These are phyloP conservation scores for Gymnopilus junonius DNA, from an alignment of 768 basidiomycete genomes.

Conservation along the genomic window DNA sequence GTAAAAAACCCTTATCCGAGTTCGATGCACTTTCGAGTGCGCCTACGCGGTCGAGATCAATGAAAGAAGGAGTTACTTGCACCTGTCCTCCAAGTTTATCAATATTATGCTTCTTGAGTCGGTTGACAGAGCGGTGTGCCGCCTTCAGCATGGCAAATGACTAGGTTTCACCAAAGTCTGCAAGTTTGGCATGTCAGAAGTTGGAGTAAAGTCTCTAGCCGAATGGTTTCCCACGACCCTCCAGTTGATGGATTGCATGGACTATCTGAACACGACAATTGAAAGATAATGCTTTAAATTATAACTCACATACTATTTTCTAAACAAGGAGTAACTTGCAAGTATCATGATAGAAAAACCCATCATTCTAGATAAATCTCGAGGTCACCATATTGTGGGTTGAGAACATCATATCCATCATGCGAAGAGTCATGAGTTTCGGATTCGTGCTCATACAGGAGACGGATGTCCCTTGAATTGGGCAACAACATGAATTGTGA, in stretches of 20 bases:
- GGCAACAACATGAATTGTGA: conserved; percentile 5
- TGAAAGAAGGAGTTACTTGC: not conserved
- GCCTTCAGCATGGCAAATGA: no score
- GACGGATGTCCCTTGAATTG: not conserved
- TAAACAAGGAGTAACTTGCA: no score
- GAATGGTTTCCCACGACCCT: no score
- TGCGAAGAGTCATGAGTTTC: not conserved
- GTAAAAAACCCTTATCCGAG: conserved; percentile 14
- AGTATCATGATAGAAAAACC: no score
- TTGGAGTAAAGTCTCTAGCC: no score
- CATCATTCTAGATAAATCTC: not conserved
- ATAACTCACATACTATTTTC: no score
- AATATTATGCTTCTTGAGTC: not conserved
- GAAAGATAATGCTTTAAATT: no score
- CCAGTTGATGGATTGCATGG: no score
- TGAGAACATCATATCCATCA: not conserved
- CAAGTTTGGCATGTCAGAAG: no score
- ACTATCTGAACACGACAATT: no score
- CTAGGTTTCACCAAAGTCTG: no score
- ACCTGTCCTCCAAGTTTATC: not conserved
- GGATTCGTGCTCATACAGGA: not conserved
- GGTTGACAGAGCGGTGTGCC: no score
- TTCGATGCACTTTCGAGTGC: conserved; percentile 3
- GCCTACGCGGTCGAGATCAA: not conserved
- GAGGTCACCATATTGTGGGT: not conserved